Base-by-base conservation (phyloP, 2,329 filamentous ascomycete genomes). In the Ophiostoma populinum region DNA sequence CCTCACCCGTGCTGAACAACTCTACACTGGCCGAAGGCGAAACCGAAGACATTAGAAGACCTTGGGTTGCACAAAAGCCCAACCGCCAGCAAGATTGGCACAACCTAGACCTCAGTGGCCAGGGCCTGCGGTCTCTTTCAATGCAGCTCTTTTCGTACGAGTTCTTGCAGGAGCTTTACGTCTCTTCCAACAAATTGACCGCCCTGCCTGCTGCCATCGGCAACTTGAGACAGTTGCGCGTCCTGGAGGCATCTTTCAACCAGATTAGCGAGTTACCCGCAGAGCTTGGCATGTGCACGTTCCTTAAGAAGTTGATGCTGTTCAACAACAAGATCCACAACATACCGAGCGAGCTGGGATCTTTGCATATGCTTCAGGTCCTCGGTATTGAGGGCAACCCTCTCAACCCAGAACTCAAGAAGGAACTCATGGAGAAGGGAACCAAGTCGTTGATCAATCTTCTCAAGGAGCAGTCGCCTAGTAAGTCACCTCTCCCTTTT, bases 221-320 rank as follows among this genome's bases (percentile, higher is more conserved):
- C 25, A 70, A 78, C 47, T 63, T 98, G 44, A 75, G 86, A 43
- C 77, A 80, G 43, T 61, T 98, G 32, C 79, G 73, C 24, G 70
- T 86, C 48, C 68, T 98, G 32, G 87, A 98, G 55, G 67, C 86
- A 3, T 95, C 90, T 0, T 75, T 78, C 58, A 98, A 98, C 55
- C 72, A 87, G 42, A 65, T 98, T 40, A 68, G 67, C 7, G 74
- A 80, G 43, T 62, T 98, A 4, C 90, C 90, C 1, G 70, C 80
- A 16, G 87, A 98, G 59, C 73, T 98, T 41, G 90, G 90, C 50
- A 98, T 95, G 87, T 82, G 93, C 48, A 90, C 86, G 19, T 90
- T 86, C 46, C 63, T 98, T 37, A 85, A 82, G 56, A 75, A 80
- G 45, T 65, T 98, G 5, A 62, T 86, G 19, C 63, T 94, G 3